Evolutionary conservation across 805 yeast genomes (phyloP), one percentile per base, ranked within the genome.

Genomic region (Starmerella davenportii): DNA sequence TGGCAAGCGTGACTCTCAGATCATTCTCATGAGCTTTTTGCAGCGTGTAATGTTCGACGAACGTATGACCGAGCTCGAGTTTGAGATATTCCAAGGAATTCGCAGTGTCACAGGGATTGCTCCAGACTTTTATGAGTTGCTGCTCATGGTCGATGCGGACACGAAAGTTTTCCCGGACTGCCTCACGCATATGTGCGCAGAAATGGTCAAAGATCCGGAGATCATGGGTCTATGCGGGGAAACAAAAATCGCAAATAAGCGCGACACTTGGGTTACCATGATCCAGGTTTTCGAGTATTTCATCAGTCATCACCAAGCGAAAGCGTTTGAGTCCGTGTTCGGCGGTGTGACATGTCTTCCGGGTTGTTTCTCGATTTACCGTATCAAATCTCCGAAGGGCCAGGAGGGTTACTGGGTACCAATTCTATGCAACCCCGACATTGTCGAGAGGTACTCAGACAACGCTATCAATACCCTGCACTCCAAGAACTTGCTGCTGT

Each of bases 221-320:
- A 66, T 84, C 40, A 84, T 84, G 93, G 95, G 95, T 2, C 63
- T 84, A 33, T 84, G 95, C 65, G 95, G 95, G 36, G 95, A 84
- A 55, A 84, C 95, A 0, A 82, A 80, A 57, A 84, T 84, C 50
- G 71, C 92, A 4, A 84, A 84, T 57, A 84, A 84, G 56, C 56
- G 67, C 2, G 74, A 70, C 43, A 70, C 84, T 13, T 84, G 94
- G 93, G 93, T 82, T 14, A 80, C 94, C 1, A 78, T 80, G 29
- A 84, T 84, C 52, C 95, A 84, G 61, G 95, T 84, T 21, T 84
- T 84, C 56, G 95, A 84, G 52, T 84, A 84, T 56, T 84, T 76
- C 58, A 79, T 84, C 45, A 82, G 94, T 4, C 95, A 84, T 59
- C 95, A 84, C 60, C 93, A 80, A 55, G 74, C 94, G 1, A 84